Percentiles rank a stretch among this genome's conserved stretches.
phyloP scores from a whole-genome alignment of 208 protist species.

The Acanthamoeba lugdunensis region DNA sequence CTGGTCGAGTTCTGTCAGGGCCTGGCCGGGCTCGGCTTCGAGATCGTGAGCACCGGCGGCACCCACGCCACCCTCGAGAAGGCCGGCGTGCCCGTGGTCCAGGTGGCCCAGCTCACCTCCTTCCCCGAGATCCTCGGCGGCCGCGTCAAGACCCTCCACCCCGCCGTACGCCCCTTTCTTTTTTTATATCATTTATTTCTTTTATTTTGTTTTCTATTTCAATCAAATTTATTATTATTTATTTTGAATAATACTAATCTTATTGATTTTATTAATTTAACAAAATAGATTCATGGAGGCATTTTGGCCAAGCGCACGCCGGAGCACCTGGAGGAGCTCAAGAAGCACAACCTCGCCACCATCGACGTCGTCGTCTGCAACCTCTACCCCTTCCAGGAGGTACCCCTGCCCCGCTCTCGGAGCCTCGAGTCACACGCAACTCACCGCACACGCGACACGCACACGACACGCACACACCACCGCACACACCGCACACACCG shows the following conservation, averaged over 20 bases:
- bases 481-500: not conserved
- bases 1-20: slow-evolving; percentile 78
- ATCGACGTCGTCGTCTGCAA: slow-evolving; percentile 86
- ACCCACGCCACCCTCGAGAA: slow-evolving; percentile 78
- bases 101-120: slow-evolving; percentile 77
- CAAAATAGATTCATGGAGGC: slow-evolving; percentile 71
- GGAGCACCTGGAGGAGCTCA: slow-evolving; percentile 76
- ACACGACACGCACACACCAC: no score
- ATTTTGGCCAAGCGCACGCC: slow-evolving; percentile 77
- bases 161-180: slow-evolving; percentile 76
- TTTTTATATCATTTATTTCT: not conserved
- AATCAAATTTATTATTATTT: not conserved
- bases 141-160: slow-evolving; percentile 87
- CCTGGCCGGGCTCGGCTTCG: slow-evolving; percentile 53
- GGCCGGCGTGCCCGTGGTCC: slow-evolving; percentile 77
- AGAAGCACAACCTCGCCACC: slow-evolving; percentile 79
- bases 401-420: not conserved
- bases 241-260: no score
- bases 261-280: not conserved
- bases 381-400: slow-evolving; percentile 86
- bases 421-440: no score
- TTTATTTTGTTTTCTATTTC: no score
- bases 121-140: slow-evolving; percentile 86
- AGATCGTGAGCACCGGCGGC: slow-evolving; percentile 83
- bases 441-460: no score